Evolutionary conservation across 352 stramenopile species (phyloP).

Genomic region (Plasmopara viticola): DNA sequence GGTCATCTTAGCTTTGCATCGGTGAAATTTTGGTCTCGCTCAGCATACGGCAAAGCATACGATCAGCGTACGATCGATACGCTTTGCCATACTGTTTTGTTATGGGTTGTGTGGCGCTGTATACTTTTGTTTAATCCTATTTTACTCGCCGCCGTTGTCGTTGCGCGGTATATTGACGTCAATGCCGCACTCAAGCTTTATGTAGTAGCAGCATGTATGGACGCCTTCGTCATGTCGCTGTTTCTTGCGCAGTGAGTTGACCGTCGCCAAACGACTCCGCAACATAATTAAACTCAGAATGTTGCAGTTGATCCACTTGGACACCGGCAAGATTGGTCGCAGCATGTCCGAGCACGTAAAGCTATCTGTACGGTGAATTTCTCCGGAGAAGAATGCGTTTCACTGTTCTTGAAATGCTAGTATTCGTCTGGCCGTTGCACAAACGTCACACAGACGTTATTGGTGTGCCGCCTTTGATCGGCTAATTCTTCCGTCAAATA

Average conservation of each 20-base stretch:
- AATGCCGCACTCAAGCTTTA: not conserved
- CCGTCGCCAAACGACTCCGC: not conserved
- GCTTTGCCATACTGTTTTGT: slow-evolving; percentile 3
- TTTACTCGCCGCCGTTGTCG: slow-evolving; percentile 1
- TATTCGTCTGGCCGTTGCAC: not conserved
- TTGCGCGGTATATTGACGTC: not conserved
- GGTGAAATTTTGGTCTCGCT: not conserved
- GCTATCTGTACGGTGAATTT: not conserved
- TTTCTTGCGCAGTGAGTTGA: not conserved
- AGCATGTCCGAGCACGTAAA: not conserved
- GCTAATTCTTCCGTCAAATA: not conserved
- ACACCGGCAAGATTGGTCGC: not conserved
- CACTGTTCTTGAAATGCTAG: not conserved
- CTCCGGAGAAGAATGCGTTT: not conserved
- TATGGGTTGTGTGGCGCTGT: not conserved
- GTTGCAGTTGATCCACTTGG: not conserved
- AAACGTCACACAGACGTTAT: not conserved
- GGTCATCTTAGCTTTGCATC: too few relatives aligned
- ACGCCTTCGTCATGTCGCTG: not conserved
- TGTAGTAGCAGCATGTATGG: not conserved
- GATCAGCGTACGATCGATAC: not conserved
- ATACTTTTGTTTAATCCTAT: not conserved
- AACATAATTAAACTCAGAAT: not conserved
- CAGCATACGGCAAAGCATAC: slow-evolving; percentile 2
- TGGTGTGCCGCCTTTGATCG: not conserved